Evolutionary conservation across 192 early-diverging fungal genomes (phyloP).

Genomic region (Martensiomyces pterosporus): DNA sequence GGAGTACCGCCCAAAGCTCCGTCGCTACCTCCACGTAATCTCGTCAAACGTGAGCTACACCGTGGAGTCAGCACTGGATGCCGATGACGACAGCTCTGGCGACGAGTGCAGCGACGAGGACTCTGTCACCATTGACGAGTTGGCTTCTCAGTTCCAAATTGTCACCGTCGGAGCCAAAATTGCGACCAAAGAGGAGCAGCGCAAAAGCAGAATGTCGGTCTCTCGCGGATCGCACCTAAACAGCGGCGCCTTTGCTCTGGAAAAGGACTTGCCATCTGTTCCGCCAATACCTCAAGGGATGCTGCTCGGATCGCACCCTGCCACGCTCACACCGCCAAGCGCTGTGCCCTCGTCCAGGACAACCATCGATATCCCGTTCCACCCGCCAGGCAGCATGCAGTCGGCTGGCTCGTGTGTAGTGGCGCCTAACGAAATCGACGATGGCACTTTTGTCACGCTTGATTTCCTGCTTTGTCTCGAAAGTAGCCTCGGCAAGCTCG

Average conservation of each 20-base stretch:
- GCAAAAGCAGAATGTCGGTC: constrained; percentile 45
- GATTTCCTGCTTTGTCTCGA: constrained; percentile 47
- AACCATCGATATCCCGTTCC: too few relatives aligned
- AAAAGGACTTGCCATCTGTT: constrained; percentile 11
- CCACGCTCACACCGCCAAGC: too few relatives aligned
- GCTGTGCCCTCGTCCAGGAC: constrained; percentile 2
- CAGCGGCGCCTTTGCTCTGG: constrained; percentile 6
- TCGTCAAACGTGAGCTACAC: constrained; percentile 8
- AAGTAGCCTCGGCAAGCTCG: constrained; percentile 33
- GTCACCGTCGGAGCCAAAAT: constrained; percentile 41
- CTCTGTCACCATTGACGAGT: constrained; percentile 41
- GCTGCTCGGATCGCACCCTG: too few relatives aligned
- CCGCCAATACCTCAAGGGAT: constrained; percentile 23
- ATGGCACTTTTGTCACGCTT: constrained; percentile 43
- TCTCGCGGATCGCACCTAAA: constrained; percentile 17
- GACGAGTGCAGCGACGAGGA: constrained; percentile 14
- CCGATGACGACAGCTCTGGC: constrained; percentile 7
- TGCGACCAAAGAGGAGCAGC: constrained; percentile 46
- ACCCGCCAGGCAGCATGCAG: too few relatives aligned
- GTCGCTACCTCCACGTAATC: constrained; percentile 67
- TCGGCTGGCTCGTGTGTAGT: too few relatives aligned
- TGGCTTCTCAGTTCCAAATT: constrained; percentile 42
- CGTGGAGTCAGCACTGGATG: background rate
- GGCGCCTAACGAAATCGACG: constrained; percentile 37
- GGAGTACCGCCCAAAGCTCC: constrained; percentile 76